phyloP scores from a whole-genome alignment of 148 eudicot species.

The Silene latifolia region DNA sequence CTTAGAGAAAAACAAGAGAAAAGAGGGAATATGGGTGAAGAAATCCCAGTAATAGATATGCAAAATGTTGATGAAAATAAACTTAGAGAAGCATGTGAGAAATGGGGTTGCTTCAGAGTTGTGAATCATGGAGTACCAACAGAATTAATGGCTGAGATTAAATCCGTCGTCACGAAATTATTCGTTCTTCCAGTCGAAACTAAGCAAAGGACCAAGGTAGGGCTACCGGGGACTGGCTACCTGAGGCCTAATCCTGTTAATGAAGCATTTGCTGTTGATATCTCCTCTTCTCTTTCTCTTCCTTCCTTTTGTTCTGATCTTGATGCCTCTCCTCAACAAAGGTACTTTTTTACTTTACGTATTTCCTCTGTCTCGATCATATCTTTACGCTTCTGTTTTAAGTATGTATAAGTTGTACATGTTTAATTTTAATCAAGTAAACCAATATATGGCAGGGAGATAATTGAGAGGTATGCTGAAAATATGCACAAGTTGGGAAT shows the following conservation, averaged over 20 bases:
- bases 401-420: no score
- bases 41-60: constrained; percentile 49
- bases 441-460: constrained; percentile 33
- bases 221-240: constrained; percentile 58
- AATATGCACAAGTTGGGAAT: constrained; percentile 44
- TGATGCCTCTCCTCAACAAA: constrained; percentile 49
- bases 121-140: constrained; percentile 46
- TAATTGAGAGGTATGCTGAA: constrained; percentile 42
- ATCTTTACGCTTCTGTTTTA: no score
- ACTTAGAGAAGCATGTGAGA: constrained; percentile 48
- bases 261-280: constrained; percentile 61
- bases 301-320: constrained; percentile 49
- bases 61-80: constrained; percentile 25
- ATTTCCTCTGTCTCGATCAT: no score
- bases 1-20: neutral
- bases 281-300: constrained; percentile 34
- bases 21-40: neutral
- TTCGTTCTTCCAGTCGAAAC: constrained; percentile 52
- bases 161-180: constrained; percentile 33
- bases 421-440: no score
- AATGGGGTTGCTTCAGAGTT: constrained; percentile 68
- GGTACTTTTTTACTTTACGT: constrained; percentile 24
- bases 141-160: constrained; percentile 56
- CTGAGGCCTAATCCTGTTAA: constrained; percentile 37
- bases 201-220: constrained; percentile 47